Base-by-base conservation (phyloP, 371 early-diverging fungal genomes). In the Paraphysoderma sedebokerense region DNA sequence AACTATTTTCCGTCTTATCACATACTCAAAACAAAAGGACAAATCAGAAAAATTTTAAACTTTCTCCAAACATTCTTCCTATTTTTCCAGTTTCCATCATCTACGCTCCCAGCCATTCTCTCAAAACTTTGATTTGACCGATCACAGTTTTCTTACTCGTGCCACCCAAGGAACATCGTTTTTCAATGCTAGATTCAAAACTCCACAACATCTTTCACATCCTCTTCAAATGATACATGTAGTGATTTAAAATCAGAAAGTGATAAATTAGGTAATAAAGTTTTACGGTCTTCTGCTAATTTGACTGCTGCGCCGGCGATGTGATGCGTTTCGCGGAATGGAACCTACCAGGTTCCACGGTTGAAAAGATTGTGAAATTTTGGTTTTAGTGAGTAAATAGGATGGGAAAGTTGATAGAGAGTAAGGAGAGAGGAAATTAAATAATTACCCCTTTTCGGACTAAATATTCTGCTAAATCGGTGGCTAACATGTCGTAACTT, bases 251-350 rank as follows among this genome's bases (percentile, higher is more conserved):
- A 70, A 50, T 92, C 89, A 2, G 58, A 70, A 6, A 87, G 60
- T 17, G 76, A 54, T 35, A 96, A 60, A 17, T 82, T 65, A 48
- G 68, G 68, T 61, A 96, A 69, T 27, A 74, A 58, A 27, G 63
- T 63, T 11, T 66, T 64, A 32, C 82, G 80, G 41, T 85, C 85
- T 66, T 96, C 97, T 27, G 90, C 91, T 64, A 90, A 58, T 45
- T 74, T 74, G 48, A 96, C 92, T 24, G 92, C 92, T 5, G 77
- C 81, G n/a, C 97, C 97, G 40, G 92, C 86, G 48, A 93, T 82
- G 63, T 96, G 93, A 61, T 96, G 97, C 1, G 95, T 91, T 54
- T 92, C 88, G 57, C 97, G 86, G 87, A 96, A 96, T 4, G 97
- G 97, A n/a, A 96, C n/a, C n/a, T n/a, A n/a, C n/a, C n/a, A n/a